Base-by-base conservation (phyloP, 2,329 filamentous ascomycete genomes). In the Ceratocystis ficicola region DNA sequence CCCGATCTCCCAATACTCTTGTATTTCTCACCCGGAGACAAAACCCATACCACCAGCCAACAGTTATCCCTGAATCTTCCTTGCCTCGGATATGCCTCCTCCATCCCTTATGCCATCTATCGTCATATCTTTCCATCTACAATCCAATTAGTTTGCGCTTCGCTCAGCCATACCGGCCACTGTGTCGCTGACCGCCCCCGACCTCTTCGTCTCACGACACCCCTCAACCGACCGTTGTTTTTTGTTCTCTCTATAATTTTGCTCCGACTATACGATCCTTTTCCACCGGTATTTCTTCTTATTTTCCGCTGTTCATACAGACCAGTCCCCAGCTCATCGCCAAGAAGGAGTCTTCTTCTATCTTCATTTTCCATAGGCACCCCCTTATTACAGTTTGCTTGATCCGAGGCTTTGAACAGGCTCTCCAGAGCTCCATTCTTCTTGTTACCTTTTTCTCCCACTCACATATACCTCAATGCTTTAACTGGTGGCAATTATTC, bases 401-500 rank as follows among this genome's bases (percentile, higher is more conserved):
- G 32, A 44, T 36, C 10, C 46, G 28, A 32, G 30, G 25, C 61
- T 48, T 5, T n/a, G 30, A 22, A 22, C 44, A 28, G 32, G 28
- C 61, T 59, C 63, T 55, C 1, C 4, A 36, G 8, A 30, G 25
- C 52, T 25, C 30, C 28, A n/a, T 65, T 62, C 25, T 61, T 41
- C 36, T 61, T 59, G 28, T 36, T 55, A 48, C 25, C 46, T 15
- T 32, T 28, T 65, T 32, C 30, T 30, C 60, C 41, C 10, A 10
- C 28, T 52, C 44, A 50, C 65, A 30, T 30, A 30, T 63, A 22
- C 44, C 28, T 32, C 36, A n/a, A 30, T 46, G 59, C 32, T 63
- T 63, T 63, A 60, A 55, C n/a, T 55, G 44, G 44, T 66, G 59
- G 32, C 36, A 65, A 62, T 41, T 62, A 15, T 65, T 22, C 32